Evolutionary conservation across 805 yeast species (phyloP).

Genomic region (Kuraishia capsulata): DNA sequence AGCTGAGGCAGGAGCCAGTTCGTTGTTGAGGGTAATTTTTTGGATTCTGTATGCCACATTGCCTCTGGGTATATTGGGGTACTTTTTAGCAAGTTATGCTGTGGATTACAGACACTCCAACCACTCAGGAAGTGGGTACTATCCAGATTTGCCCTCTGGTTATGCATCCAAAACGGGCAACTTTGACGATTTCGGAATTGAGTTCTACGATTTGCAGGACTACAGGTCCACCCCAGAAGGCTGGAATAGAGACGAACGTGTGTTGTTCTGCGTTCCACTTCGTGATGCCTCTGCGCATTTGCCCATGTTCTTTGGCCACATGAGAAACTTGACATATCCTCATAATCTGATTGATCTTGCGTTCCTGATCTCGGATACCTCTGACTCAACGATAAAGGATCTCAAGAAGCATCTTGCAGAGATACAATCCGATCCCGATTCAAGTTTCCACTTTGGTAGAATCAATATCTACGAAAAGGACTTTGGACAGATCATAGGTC

Average conservation of each 20-base stretch:
- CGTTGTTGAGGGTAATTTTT: constrained; percentile 3
- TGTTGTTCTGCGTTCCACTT: constrained; percentile 79
- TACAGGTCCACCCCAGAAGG: constrained; percentile 63
- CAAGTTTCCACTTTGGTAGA: constrained; percentile 57
- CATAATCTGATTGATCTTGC: constrained; percentile 76
- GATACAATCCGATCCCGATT: constrained; percentile 59
- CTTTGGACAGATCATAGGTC: constrained; percentile 88
- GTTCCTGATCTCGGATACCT: constrained; percentile 81
- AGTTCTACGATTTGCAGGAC: constrained; percentile 63
- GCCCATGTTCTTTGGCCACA: constrained; percentile 81
- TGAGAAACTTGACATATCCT: constrained; percentile 76
- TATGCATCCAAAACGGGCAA: constrained; percentile 13
- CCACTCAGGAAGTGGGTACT: constrained; percentile 10
- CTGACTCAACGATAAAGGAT: constrained; percentile 76
- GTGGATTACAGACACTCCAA: not conserved
- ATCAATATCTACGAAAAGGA: constrained; percentile 84
- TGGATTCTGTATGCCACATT: constrained; percentile 14
- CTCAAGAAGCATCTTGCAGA: constrained; percentile 48
- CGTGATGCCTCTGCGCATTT: constrained; percentile 88
- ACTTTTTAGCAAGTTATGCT: constrained; percentile 8
- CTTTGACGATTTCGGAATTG: constrained; percentile 33
- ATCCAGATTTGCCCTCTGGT: constrained; percentile 27
- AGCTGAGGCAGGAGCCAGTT: not conserved
- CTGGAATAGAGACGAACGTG: constrained; percentile 72
- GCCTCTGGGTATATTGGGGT: constrained; percentile 9